Base-by-base conservation (phyloP, 345 rosid genomes). In the Citrus medica region DNA sequence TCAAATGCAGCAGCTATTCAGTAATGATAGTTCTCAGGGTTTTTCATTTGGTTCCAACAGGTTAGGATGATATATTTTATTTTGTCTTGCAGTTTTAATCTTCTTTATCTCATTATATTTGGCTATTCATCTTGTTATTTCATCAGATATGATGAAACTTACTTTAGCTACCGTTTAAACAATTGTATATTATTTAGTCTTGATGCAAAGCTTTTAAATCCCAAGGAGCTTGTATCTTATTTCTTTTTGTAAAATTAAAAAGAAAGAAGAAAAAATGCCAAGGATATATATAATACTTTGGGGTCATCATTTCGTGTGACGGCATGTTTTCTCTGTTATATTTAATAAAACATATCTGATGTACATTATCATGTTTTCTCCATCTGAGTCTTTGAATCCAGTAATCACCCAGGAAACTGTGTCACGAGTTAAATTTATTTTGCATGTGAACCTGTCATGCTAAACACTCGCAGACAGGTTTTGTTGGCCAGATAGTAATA, bases 31-130 rank as follows among this genome's bases (percentile, higher is more conserved):
- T 79, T 25, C 77, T 12, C 81, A 70, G 28, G 88, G 82, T 35
- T 78, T 87, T 69, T 72, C 81, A 19, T 82, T 77, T 48, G 66
- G 22, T 69, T 76, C 65, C 68, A 79, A 79, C 74, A 78, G 92
- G 92, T 89, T 74, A 66, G 80, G 76, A 38, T 24, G 69, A 40
- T 64, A 55, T 32, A 7, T 78, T 77, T 58, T 12, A 8, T 75
- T 69, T 76, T 25, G 17, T 76, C 51, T 64, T 65, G 32, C 62
- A 8, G 4, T 76, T 22, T 51, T 7, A 1, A 46, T 32, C 13
- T 65, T 65, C 25, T 48, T 67, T 76, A 21, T 38, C 14, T 68
- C 42, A 10, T 73, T 42, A 24, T 72, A 48, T 60, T 48, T 38
- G 48, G 25, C 16, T 42, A 19, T 19, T 75, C 21, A n/a, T 71